Conservation (phyloP, 2,329 filamentous ascomycete genomes). For the Biscogniauxia mediterranea region DNA sequence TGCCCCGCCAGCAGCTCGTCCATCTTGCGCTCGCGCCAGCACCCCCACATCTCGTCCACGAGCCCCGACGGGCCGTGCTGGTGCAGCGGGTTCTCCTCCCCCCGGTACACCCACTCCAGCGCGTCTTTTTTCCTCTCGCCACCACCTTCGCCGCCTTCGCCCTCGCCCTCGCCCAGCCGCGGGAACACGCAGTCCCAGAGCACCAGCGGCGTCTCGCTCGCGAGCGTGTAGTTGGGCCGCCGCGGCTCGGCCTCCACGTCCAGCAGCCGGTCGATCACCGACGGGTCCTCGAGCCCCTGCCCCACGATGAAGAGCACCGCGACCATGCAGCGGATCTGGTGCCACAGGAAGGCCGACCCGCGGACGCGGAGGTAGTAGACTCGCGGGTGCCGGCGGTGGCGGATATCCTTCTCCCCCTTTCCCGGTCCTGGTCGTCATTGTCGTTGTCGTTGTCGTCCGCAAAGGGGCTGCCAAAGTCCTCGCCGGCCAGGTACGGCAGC, state of each 20-base stretch:
- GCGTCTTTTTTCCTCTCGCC: conserved; percentile 47
- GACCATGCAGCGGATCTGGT: conserved; percentile 96
- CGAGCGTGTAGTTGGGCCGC: conserved; percentile 88
- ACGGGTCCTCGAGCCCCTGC: conserved; percentile 78
- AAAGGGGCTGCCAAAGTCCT: conserved; percentile 42
- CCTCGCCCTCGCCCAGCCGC: conserved; percentile 47
- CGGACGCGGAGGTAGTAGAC: conserved; percentile 87
- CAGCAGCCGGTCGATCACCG: conserved; percentile 70
- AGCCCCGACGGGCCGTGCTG: conserved; percentile 66
- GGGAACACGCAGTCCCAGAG: conserved; percentile 96
- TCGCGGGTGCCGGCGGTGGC: conserved; percentile 45
- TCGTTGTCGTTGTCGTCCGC: conserved; percentile 10
- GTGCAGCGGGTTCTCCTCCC: conserved; percentile 58
- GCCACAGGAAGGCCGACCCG: conserved; percentile 94
- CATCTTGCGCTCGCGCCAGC: conserved; percentile 83
- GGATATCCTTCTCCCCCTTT: conserved; percentile 11
- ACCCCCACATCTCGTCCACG: conserved; percentile 74
- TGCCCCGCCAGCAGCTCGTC: conserved; percentile 81
- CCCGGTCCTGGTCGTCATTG: not conserved
- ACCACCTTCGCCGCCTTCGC: conserved; percentile 35
- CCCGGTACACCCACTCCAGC: conserved; percentile 76
- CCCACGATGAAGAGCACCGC: conserved; percentile 87
- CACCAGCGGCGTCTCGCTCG: conserved; percentile 83
- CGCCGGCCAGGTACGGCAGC: conserved; percentile 52
- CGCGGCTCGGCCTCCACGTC: conserved; percentile 68